Base-by-base conservation (phyloP, 129 eudicot species). In the Chrysanthemum lavandulifolium region DNA sequence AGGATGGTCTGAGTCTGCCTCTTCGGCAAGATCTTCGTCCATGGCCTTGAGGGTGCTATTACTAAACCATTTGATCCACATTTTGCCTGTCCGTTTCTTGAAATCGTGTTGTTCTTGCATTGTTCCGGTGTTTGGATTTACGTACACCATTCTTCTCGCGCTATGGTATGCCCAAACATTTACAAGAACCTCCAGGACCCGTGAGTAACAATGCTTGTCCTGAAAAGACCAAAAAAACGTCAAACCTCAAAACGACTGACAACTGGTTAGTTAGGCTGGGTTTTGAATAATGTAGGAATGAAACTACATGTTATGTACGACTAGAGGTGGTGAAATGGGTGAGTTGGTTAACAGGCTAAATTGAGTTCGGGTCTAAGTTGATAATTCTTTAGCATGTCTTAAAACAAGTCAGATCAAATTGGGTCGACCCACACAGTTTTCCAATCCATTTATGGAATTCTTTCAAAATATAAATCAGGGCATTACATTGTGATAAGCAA, bases 121-220 rank as follows among this genome's bases (percentile, higher is more conserved):
- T 18, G 52, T 15, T 50, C 99, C 99, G 0, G 88, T 84, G 27
- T 75, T 52, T 0, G 99, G 91, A 75, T 90, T 58, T 73, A 94
- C 61, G 63, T 88, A 90, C 63, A 94, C 87, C 91, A 94, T 94
- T 74, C 86, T 78, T 79, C 97, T 86, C 0, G 88, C 89, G 23
- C 99, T 88, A 73, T 94, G 99, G 66, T 94, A 94, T 1, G 89
- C 97, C 99, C 99, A 94, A 9, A 94, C 94, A 33, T 94, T 94
- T 61, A 94, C 73, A 12, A 90, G 91, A 61, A 94, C 76, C 86
- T 94, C 99, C 10, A 94, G 91, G 67, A 94, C 71, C 77, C 94
- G 86, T 4, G 99, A 86, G 81, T 94, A 94, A 80, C 99, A 94
- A 67, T 84, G 91, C 71, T 94, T 94, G 84, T 94, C 99, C 97